These are phyloP conservation scores for Microbotryomycetes sp. DNA, from an alignment of 1,284 basidiomycete species.

Conservation along the genomic window DNA sequence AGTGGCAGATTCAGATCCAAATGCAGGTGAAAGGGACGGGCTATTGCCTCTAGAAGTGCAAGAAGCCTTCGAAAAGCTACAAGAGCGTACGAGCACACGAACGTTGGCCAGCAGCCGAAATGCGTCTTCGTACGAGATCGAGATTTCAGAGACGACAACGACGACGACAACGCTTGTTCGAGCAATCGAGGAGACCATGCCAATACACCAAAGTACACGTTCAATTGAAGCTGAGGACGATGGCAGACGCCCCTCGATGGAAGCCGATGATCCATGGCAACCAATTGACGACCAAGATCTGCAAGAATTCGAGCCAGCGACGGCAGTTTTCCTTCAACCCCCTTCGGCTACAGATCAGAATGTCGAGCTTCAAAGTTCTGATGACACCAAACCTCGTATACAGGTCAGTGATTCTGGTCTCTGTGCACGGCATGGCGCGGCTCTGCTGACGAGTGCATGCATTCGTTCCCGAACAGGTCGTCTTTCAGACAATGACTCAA, in stretches of 20 bases:
- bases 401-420: constrained; percentile 7
- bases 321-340: constrained; percentile 18
- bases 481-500: constrained; percentile 47
- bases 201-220: neutral
- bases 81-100: constrained; percentile 25
- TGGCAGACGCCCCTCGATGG: constrained; percentile 7
- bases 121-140: constrained; percentile 44
- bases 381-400: constrained; percentile 40
- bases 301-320: constrained; percentile 15
- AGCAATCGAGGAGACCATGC: constrained; percentile 7
- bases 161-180: constrained; percentile 30
- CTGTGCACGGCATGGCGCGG: too few species aligned
- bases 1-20: constrained; percentile 33
- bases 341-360: constrained; percentile 9
- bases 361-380: constrained; percentile 36
- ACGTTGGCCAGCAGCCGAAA: neutral
- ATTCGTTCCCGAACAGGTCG: too few species aligned
- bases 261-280: constrained; percentile 24
- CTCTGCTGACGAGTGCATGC: too few species aligned
- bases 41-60: constrained; percentile 25
- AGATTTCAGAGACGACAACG: constrained; percentile 36
- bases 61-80: constrained; percentile 1
- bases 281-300: constrained; percentile 2
- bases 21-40: constrained; percentile 27
- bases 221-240: too few species aligned